A percentile compares a stretch with the other conserved stretches of the same genome.
Evolutionary conservation across 176 grass and related monocot species (phyloP).

Genomic region (Eragrostis curvula): DNA sequence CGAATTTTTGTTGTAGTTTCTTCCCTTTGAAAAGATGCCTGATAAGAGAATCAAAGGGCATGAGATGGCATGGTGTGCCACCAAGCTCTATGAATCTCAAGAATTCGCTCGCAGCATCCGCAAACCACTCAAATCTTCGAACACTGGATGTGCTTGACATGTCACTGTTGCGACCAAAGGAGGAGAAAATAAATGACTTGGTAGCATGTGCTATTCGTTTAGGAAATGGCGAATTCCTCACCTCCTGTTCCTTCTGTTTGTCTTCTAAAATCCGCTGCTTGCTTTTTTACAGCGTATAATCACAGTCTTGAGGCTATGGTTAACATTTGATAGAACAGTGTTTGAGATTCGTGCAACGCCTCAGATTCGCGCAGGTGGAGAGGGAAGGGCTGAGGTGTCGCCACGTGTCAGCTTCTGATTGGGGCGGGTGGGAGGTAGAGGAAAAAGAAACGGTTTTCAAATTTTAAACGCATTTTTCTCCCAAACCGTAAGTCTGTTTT

Average conservation of each 20-base stretch:
- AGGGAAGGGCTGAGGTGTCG: no score
- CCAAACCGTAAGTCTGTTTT: no score
- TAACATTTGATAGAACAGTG: no score
- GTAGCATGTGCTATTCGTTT: neutral
- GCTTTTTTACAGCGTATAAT: neutral
- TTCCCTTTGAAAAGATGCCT: neutral
- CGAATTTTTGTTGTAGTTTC: neutral
- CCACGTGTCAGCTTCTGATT: no score
- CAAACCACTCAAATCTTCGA: conserved; percentile 15
- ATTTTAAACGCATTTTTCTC: no score
- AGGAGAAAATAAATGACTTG: neutral
- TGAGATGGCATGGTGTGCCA: neutral
- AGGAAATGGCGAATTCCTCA: neutral
- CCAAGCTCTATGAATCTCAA: conserved; percentile 15
- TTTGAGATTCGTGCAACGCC: no score
- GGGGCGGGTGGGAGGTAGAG: no score
- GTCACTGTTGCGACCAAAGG: neutral
- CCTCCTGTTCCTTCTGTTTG: neutral
- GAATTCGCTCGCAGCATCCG: neutral
- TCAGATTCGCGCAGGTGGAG: no score
- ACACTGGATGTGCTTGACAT: neutral
- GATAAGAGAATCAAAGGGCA: neutral
- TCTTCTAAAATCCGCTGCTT: neutral
- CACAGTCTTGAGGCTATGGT: neutral
- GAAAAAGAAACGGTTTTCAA: no score